Conservation (phyloP, 2,329 filamentous ascomycete species). For the Fusarium mangiferae region DNA sequence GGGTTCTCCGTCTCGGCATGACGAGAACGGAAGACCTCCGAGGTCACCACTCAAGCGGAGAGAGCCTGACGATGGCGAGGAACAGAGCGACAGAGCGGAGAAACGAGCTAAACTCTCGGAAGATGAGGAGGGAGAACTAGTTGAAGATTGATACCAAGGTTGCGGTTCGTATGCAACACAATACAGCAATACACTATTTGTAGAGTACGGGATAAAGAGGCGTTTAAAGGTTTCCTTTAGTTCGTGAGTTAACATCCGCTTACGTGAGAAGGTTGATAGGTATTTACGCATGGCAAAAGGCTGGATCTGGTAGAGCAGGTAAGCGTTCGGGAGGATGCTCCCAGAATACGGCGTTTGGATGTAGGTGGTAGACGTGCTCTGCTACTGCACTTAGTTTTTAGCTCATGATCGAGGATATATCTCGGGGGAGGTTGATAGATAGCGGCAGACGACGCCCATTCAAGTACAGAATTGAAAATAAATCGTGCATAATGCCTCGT, state of each 20-base stretch:
- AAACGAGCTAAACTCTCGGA: slow-evolving; percentile 59
- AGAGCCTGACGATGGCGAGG: slow-evolving; percentile 49
- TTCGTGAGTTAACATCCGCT: slow-evolving; percentile 15
- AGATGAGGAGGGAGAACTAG: slow-evolving; percentile 62
- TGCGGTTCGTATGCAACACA: background rate
- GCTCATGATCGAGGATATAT: slow-evolving; percentile 19
- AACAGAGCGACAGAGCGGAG: slow-evolving; percentile 51
- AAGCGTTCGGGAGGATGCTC: slow-evolving; percentile 32
- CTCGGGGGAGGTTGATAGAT: slow-evolving; percentile 26
- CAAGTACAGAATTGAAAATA: background rate
- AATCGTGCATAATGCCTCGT: background rate
- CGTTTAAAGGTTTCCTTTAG: slow-evolving; percentile 36
- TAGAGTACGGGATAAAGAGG: slow-evolving; percentile 36
- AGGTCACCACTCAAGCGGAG: slow-evolving; percentile 57
- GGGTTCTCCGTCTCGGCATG: slow-evolving; percentile 50
- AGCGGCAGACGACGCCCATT: background rate
- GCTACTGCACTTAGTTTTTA: slow-evolving; percentile 28
- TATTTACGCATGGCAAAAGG: slow-evolving; percentile 35
- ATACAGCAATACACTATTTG: slow-evolving; percentile 3
- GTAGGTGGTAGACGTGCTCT: slow-evolving; percentile 30
- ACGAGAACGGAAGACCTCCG: slow-evolving; percentile 45
- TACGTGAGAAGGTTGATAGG: slow-evolving; percentile 18
- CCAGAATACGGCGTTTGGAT: slow-evolving; percentile 43
- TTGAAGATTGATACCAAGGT: slow-evolving; percentile 46
- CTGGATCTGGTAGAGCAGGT: slow-evolving; percentile 26